Evolutionary conservation across 768 basidiomycete genomes (phyloP), one percentile per base, ranked within the genome.

Genomic region (Calocera cornea): DNA sequence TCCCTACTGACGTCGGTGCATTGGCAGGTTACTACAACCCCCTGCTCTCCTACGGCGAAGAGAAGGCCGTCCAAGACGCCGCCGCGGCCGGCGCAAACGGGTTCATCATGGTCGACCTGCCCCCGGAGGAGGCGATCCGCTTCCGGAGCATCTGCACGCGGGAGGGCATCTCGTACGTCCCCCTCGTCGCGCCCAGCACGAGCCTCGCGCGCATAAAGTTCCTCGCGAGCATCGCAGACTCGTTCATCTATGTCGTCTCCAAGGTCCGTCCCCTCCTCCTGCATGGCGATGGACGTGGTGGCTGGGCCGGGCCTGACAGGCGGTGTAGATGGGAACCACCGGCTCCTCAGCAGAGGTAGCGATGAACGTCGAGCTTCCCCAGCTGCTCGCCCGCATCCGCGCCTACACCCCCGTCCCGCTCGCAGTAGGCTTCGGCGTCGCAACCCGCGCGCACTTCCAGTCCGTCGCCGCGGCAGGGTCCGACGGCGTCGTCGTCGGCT

Each of bases 11-110:
- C 47, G 11, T 49, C 19, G 27, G 64, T 19, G 10, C n/a, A n/a
- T n/a, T n/a, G n/a, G n/a, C 71, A 98, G 95, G 95, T 36, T 99
- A 99, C 79, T 98, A 97, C 78, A 99, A 99, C 75, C 95, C 97
- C 16, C 76, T 98, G 38, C 82, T 98, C 47, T 92, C 95, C 0
- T 95, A 97, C 72, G 94, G 94, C 1, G 97, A 99, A 78, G 91
- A 95, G 69, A 89, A 86, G 75, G 89, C 95, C 2, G 93, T 98
- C 29, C 84, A 87, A 66, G 95, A 97, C 75, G 95, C 94, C 1
- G 82, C 79, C 54, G 86, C 87, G 67, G 93, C 92, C 19, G 95
- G 95, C 17, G 97, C 92, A 0, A 98, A 95, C 76, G 97, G 97
- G 0, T 99, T 94, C 75, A 95, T 98, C 71, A 86, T 99, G 79